Evolutionary conservation across 805 yeast species (phyloP).

Genomic region (Candida oleophila): DNA sequence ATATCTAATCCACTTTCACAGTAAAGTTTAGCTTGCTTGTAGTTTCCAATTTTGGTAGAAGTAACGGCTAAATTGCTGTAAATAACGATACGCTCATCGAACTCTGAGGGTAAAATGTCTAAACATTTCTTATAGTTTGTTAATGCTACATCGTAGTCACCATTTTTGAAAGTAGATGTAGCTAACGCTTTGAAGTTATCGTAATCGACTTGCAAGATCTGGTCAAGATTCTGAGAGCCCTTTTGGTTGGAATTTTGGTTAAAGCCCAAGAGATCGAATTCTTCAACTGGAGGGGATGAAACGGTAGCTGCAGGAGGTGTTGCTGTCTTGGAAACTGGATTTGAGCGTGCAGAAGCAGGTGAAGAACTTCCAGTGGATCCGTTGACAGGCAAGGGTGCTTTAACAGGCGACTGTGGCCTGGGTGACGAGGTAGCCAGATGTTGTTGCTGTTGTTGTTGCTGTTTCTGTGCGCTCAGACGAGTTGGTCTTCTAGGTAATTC

Average conservation of each 20-base stretch:
- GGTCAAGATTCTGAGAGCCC: slow-evolving; percentile 35
- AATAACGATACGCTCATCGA: slow-evolving; percentile 65
- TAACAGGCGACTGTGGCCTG: neutral
- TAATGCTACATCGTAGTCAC: slow-evolving; percentile 74
- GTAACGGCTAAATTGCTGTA: slow-evolving; percentile 75
- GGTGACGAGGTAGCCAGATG: no score
- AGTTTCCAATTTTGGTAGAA: slow-evolving; percentile 66
- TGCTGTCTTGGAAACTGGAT: neutral
- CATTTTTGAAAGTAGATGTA: slow-evolving; percentile 64
- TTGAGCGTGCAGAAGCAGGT: neutral
- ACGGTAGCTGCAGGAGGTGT: neutral
- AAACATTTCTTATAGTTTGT: slow-evolving; percentile 54
- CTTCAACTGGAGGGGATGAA: slow-evolving; percentile 22
- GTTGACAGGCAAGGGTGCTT: neutral
- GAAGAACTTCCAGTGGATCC: neutral
- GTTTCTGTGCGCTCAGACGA: no score
- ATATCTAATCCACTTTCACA: slow-evolving; percentile 48
- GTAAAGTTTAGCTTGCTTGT: slow-evolving; percentile 48
- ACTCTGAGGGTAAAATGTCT: slow-evolving; percentile 55
- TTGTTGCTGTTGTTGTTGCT: no score
- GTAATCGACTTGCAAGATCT: slow-evolving; percentile 43
- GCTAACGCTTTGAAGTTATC: slow-evolving; percentile 56
- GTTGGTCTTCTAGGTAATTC: neutral
- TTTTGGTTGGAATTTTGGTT: slow-evolving; percentile 8
- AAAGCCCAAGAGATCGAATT: slow-evolving; percentile 37